Base-by-base conservation (phyloP, 176 grass and related monocot genomes). In the Carex littledalei region DNA sequence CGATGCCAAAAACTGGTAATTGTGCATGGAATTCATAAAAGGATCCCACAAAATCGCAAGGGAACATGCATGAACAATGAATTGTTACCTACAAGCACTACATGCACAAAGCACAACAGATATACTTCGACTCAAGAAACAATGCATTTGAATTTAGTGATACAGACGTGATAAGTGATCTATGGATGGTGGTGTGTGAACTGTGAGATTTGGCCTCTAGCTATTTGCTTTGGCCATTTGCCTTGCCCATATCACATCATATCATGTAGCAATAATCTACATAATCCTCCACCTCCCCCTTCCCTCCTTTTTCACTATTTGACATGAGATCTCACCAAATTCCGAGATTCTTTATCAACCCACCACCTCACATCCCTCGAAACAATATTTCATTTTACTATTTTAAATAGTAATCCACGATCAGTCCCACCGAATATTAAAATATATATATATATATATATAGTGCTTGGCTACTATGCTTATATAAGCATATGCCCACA, bases 71-170 rank as follows among this genome's bases (percentile, higher is more conserved):
- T 17, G 65, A 73, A 43, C 60, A 53, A 84, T 56, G 59, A 86
- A 63, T 54, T 56, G 92, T 9, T 79, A 34, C 85, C 60, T 62
- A 43, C 61, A 45, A 21, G 7, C 73, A 66, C 84, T 86, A 74
- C 88, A 85, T 12, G 84, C 80, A 83, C 86, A 49, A 86, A 91
- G 87, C 90, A 88, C 61, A 59, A 74, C 74, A 87, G 12, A 79
- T 60, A 88, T 24, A 70, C 85, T 84, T 84, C 69, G 86, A 85
- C 81, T 85, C 84, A 87, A 59, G 90, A 88, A 67, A 67, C 52
- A 29, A 83, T 67, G 34, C 9, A n/a, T n/a, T n/a, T n/a, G n/a
- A n/a, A n/a, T n/a, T n/a, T n/a, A n/a, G n/a, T n/a, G n/a, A n/a
- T n/a, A n/a, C n/a, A n/a, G n/a, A n/a, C n/a, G 20, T 77, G 73